phyloP scores from a whole-genome alignment of 768 basidiomycete genomes.

The Boletus huronensis region DNA sequence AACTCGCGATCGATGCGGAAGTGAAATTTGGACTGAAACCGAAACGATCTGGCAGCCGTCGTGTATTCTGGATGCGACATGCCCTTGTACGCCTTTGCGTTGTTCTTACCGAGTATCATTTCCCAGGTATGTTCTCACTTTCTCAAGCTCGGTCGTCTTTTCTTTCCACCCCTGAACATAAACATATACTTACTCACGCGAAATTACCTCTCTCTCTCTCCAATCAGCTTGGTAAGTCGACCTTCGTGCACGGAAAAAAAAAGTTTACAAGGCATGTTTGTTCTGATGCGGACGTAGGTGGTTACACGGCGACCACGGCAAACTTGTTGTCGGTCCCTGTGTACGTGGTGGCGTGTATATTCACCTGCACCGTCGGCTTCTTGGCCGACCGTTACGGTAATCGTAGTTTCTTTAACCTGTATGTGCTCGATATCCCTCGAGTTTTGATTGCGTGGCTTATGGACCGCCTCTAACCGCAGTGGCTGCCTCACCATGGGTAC shows the following conservation, averaged over 20 bases:
- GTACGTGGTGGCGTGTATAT: slow-evolving; percentile 63
- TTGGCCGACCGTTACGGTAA: slow-evolving; percentile 57
- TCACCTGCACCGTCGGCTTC: slow-evolving; percentile 64
- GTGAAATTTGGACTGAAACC: neutral
- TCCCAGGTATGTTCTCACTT: slow-evolving; percentile 44
- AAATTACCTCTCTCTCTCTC: neutral
- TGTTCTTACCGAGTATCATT: slow-evolving; percentile 80
- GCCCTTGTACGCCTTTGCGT: slow-evolving; percentile 72
- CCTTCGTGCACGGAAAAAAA: neutral
- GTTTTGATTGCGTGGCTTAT: neutral
- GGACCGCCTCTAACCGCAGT: slow-evolving; percentile 9
- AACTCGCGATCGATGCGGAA: neutral
- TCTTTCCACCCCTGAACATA: neutral
- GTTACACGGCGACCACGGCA: slow-evolving; percentile 66
- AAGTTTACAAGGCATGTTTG: neutral
- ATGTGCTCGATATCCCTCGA: slow-evolving; percentile 18
- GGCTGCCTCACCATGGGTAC: slow-evolving; percentile 28
- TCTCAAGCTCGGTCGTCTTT: neutral
- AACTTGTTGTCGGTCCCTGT: slow-evolving; percentile 79
- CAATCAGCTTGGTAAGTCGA: slow-evolving; percentile 39
- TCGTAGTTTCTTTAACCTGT: slow-evolving; percentile 66
- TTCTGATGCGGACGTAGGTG: slow-evolving; percentile 40
- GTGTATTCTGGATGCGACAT: slow-evolving; percentile 55
- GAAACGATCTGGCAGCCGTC: slow-evolving; percentile 40
- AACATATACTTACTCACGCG: neutral